Conservation (phyloP, 1,284 basidiomycete species). For the Tilletia walkeri region DNA sequence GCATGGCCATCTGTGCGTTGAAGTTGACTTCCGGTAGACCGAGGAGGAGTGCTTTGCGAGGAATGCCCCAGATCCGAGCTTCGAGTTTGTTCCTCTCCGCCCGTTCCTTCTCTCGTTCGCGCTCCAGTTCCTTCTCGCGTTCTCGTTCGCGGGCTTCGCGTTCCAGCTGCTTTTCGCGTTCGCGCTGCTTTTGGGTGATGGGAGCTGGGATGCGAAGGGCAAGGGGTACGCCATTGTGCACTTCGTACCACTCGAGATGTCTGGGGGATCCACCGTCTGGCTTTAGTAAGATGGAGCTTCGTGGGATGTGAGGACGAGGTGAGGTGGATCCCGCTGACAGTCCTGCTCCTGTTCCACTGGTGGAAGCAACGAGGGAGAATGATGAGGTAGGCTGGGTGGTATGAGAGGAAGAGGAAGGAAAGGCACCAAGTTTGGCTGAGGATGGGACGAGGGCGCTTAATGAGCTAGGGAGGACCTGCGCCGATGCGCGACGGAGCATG, state of each 20-base stretch:
- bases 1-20: slow-evolving; percentile 48
- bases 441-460: neutral
- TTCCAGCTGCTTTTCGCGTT: slow-evolving; percentile 28
- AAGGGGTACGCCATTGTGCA: slow-evolving; percentile 25
- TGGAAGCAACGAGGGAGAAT: no score
- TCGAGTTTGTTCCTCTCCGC: slow-evolving; percentile 31
- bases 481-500: neutral
- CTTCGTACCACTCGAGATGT: slow-evolving; percentile 16
- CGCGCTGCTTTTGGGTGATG: slow-evolving; percentile 32
- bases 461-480: neutral
- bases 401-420: no score
- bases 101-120: slow-evolving; percentile 30
- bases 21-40: slow-evolving; percentile 48
- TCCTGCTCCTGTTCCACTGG: no score
- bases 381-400: no score
- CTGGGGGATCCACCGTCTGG: neutral
- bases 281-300: slow-evolving; percentile 14
- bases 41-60: slow-evolving; percentile 46
- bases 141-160: slow-evolving; percentile 26
- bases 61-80: slow-evolving; percentile 49
- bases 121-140: slow-evolving; percentile 21
- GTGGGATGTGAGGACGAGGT: neutral
- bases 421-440: neutral
- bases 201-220: slow-evolving; percentile 37
- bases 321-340: neutral